phyloP scores from a whole-genome alignment of 192 early-diverging fungal genomes.

The Oehlia diaphana region DNA sequence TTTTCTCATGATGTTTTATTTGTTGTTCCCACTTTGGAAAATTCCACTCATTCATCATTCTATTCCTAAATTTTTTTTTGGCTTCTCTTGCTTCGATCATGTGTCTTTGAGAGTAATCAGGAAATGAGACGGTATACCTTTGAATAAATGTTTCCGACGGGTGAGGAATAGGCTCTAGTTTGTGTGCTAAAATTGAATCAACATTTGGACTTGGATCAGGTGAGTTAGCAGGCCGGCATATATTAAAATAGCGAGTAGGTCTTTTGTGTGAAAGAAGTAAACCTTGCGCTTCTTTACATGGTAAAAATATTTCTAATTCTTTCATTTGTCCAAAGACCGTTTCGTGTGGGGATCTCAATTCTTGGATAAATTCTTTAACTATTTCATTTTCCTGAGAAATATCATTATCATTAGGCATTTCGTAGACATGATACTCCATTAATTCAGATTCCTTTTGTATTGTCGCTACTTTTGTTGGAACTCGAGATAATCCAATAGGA shows the following conservation, averaged over 20 bases:
- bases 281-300: neutral
- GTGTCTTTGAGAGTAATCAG: neutral
- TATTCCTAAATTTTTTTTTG: neutral
- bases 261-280: neutral
- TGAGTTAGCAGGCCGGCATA: neutral
- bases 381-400: neutral
- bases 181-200: neutral
- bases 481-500: neutral
- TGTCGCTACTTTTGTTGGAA: neutral
- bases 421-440: neutral
- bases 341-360: neutral
- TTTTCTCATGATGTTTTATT: neutral
- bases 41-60: neutral
- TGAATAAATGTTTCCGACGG: neutral
- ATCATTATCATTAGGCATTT: neutral
- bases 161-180: neutral
- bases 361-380: neutral
- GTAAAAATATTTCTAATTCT: neutral
- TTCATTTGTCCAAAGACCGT: neutral
- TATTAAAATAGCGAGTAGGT: neutral
- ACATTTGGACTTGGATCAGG: neutral
- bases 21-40: neutral
- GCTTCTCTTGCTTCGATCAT: neutral
- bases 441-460: neutral
- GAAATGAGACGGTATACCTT: neutral